Evolutionary conservation across 768 basidiomycete genomes (phyloP).

Genomic region (Inosperma sp.): DNA sequence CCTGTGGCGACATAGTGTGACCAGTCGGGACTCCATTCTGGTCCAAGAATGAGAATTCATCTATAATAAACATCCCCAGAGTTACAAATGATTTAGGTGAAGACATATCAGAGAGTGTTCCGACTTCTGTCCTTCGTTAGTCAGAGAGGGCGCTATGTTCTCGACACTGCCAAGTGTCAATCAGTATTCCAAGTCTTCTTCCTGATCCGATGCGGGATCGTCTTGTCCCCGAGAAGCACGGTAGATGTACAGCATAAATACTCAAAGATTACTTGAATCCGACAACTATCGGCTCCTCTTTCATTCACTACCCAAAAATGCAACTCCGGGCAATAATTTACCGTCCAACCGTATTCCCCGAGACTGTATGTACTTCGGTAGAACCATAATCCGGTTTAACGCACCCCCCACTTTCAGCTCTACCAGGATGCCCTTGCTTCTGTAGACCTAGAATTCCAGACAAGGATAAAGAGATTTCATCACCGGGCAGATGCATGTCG

Average conservation of each 20-base stretch:
- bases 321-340: constrained; percentile 44
- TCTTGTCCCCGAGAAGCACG: no score
- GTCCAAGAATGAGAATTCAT: constrained; percentile 65
- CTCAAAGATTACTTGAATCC: no score
- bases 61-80: constrained; percentile 91
- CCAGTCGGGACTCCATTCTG: constrained; percentile 50
- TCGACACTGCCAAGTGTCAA: no score
- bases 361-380: constrained; percentile 32
- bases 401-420: constrained; percentile 38
- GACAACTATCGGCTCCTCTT: constrained; percentile 11
- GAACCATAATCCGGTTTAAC: neutral
- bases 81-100: constrained; percentile 44
- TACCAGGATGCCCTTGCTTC: constrained; percentile 55
- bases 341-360: constrained; percentile 36
- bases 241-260: no score
- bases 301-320: constrained; percentile 27
- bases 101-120: neutral
- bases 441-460: constrained; percentile 53
- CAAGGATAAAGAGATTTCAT: constrained; percentile 61
- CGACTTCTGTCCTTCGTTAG: no score
- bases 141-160: no score
- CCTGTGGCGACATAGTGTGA: constrained; percentile 46
- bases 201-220: neutral
- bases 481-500: constrained; percentile 73
- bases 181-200: no score